A percentile compares a stretch with the other conserved stretches of the same genome.
phyloP scores from a whole-genome alignment of 768 basidiomycete species.

The Macrocybe gigantea region DNA sequence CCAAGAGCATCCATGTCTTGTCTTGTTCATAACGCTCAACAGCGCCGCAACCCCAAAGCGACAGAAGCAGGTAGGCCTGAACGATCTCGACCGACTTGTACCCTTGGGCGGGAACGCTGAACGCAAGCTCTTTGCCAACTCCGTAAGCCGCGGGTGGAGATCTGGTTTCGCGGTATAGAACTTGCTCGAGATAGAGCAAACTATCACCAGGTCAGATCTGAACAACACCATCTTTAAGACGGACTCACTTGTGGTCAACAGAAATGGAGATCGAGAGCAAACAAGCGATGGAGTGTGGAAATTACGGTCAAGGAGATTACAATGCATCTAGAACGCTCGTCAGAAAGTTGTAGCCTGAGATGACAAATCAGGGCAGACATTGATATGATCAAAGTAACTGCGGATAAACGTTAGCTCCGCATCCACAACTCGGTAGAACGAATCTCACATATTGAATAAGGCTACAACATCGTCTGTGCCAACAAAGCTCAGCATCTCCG shows the following conservation, averaged over 20 bases:
- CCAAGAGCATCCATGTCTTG: conserved; percentile 85
- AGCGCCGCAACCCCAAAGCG: conserved; percentile 89
- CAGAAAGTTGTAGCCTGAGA: too few relatives aligned
- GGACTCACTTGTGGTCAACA: conserved; percentile 83
- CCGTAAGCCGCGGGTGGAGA: conserved; percentile 71
- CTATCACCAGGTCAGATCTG: conserved; percentile 29
- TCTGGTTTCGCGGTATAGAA: conserved; percentile 83
- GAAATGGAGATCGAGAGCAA: conserved; percentile 90
- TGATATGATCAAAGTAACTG: conserved; percentile 75
- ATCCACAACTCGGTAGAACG: conserved; percentile 5
- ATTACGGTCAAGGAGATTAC: conserved; percentile 73
- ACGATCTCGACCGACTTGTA: conserved; percentile 95
- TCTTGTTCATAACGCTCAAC: conserved; percentile 97
- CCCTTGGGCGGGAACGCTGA: conserved; percentile 76
- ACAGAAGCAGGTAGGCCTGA: conserved; percentile 88
- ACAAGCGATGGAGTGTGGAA: conserved; percentile 95
- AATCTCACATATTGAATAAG: conserved; percentile 80
- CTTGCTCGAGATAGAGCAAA: conserved; percentile 92
- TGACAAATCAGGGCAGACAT: conserved; percentile 36
- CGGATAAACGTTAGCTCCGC: conserved; percentile 6
- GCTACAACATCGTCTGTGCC: conserved; percentile 85
- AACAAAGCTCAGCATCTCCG: conserved; percentile 90
- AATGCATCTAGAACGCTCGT: conserved; percentile 51
- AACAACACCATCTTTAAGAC: conserved; percentile 3
- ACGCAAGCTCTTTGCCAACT: conserved; percentile 84